Conservation (phyloP, 208 protist genomes). For the Acanthamoeba royreba region DNA sequence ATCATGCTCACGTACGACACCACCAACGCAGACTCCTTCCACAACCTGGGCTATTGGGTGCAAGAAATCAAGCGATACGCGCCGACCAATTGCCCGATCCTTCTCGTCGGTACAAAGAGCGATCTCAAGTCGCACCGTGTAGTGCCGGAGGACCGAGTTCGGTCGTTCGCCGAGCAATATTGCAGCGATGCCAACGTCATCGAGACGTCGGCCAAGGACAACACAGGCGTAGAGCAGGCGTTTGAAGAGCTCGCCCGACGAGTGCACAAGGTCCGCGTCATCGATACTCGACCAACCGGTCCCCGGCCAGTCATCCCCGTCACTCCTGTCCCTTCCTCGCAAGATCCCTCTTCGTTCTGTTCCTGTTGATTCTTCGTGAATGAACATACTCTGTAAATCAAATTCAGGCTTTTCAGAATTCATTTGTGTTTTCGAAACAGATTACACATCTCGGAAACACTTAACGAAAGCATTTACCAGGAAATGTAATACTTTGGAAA, state of each 20-base stretch:
- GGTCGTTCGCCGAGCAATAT: constrained; percentile 78
- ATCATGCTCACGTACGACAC: constrained; percentile 89
- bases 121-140: constrained; percentile 81
- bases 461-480: too few species aligned
- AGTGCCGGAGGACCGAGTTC: constrained; percentile 55
- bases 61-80: constrained; percentile 87
- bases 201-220: constrained; percentile 78
- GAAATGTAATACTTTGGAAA: too few species aligned
- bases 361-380: too few species aligned
- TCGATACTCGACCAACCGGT: too few species aligned
- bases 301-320: too few species aligned
- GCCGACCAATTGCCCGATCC: constrained; percentile 83
- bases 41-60: constrained; percentile 87
- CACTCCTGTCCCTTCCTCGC: too few species aligned
- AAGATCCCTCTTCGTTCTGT: too few species aligned
- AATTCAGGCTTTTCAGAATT: too few species aligned
- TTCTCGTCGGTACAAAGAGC: constrained; percentile 88
- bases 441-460: too few species aligned
- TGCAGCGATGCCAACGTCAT: constrained; percentile 87
- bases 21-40: constrained; percentile 79
- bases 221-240: constrained; percentile 82
- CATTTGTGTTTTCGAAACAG: too few species aligned
- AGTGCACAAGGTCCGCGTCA: constrained; percentile 69
- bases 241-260: constrained; percentile 75
- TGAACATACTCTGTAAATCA: too few species aligned